Evolutionary conservation across 768 basidiomycete species (phyloP).

Genomic region (Boletus subcaerulescens): DNA sequence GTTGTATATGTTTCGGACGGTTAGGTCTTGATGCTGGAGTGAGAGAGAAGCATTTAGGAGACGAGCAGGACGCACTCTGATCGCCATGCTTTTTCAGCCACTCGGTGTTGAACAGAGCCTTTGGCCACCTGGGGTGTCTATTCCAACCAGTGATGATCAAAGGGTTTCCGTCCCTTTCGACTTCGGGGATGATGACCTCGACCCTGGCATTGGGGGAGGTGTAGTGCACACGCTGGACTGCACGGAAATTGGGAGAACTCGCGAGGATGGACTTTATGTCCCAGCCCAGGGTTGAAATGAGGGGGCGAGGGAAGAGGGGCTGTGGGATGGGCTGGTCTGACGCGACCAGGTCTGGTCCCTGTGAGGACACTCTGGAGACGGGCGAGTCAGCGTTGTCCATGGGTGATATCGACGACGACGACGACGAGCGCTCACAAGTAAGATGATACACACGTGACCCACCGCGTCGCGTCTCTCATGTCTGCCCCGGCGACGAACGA

Average conservation of each 20-base stretch:
- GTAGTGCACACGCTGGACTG: conserved; percentile 37
- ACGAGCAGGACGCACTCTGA: conserved; percentile 17
- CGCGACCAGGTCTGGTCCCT: not conserved
- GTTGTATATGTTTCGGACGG: conserved; percentile 61
- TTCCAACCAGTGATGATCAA: conserved; percentile 65
- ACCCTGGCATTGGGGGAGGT: conserved; percentile 27
- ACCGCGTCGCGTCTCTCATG: conserved; percentile 19
- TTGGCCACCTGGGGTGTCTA: conserved; percentile 52
- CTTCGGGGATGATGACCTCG: conserved; percentile 36
- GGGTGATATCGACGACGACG: not conserved
- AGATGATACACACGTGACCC: conserved; percentile 13
- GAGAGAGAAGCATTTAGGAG: not conserved
- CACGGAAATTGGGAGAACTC: conserved; percentile 40
- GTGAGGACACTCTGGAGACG: conserved; percentile 1
- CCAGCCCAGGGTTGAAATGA: conserved; percentile 51
- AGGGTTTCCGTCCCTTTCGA: conserved; percentile 55
- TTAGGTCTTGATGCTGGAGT: conserved; percentile 42
- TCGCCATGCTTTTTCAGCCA: conserved; percentile 44
- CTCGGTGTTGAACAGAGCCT: conserved; percentile 50
- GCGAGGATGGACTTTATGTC: conserved; percentile 40
- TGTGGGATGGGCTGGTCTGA: not conserved
- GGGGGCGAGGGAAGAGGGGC: conserved; percentile 1
- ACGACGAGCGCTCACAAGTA: not conserved
- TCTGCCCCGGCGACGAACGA: conserved; percentile 10
- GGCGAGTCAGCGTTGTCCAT: not conserved